Evolutionary conservation across 345 rosid species (phyloP).

Genomic region (Boechera divaricarpa): DNA sequence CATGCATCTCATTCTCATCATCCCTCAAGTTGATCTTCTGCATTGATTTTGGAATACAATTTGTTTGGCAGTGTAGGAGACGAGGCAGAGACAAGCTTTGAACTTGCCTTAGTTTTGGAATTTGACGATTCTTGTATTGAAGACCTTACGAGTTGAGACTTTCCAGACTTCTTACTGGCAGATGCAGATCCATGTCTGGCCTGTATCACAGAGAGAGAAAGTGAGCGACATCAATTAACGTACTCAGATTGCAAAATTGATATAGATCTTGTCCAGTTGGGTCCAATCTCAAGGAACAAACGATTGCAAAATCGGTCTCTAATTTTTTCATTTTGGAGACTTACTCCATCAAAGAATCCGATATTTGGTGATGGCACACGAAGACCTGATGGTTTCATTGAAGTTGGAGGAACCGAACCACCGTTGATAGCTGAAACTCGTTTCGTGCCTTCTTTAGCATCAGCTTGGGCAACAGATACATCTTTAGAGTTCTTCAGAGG

Average conservation of each 20-base stretch:
- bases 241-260: background rate
- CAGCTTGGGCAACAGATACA: conserved; percentile 46
- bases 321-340: conserved; percentile 39
- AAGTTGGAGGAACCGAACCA: conserved; percentile 40
- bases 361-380: conserved; percentile 91
- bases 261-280: background rate
- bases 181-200: conserved; percentile 61
- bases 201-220: conserved; percentile 48
- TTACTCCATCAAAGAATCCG: conserved; percentile 98
- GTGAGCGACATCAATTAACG: conserved; percentile 19
- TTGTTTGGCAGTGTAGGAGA: conserved; percentile 54
- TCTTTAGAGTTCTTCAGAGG: conserved; percentile 48
- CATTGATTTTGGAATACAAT: conserved; percentile 47
- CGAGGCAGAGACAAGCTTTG: conserved; percentile 40
- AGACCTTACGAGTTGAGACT: conserved; percentile 49
- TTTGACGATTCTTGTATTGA: conserved; percentile 26
- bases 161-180: conserved; percentile 53
- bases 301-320: conserved; percentile 4
- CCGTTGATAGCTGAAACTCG: conserved; percentile 51
- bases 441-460: conserved; percentile 49
- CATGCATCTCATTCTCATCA: conserved; percentile 18
- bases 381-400: conserved; percentile 80
- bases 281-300: background rate
- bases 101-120: conserved; percentile 35
- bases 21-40: conserved; percentile 44